phyloP scores from a whole-genome alignment of 108 stramenopile species.

The Aurantiochytrium sp. region DNA sequence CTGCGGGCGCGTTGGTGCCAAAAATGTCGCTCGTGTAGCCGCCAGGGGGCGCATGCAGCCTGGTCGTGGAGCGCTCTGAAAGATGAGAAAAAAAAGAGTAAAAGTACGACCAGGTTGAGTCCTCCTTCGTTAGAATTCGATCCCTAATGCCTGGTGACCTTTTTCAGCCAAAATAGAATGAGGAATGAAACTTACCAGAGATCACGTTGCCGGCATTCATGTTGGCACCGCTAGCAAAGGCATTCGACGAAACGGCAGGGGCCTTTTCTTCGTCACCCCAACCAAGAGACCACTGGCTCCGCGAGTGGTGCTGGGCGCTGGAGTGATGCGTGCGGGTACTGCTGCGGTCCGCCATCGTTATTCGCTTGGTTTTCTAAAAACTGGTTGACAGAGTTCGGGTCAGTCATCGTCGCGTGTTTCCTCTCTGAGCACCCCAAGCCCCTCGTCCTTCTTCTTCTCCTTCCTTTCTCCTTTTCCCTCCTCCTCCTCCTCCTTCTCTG shows the following conservation, averaged over 20 bases:
- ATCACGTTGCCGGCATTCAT: constrained; percentile 3
- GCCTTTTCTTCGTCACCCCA: neutral
- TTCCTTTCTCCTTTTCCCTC: no score
- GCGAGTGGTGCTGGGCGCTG: constrained; percentile 1
- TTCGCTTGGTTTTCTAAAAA: no score
- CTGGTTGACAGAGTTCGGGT: no score
- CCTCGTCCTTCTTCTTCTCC: no score
- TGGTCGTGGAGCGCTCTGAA: constrained; percentile 29
- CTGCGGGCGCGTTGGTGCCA: neutral
- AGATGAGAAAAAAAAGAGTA: no score
- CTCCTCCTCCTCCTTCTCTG: no score
- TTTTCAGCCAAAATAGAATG: no score
- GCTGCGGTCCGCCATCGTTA: neutral
- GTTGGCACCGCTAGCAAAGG: neutral
- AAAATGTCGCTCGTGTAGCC: constrained; percentile 35
- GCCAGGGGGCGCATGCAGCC: constrained; percentile 47
- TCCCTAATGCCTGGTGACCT: constrained; percentile 24
- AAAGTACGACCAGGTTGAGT: no score
- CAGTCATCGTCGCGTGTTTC: no score
- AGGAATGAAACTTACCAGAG: neutral
- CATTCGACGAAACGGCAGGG: neutral
- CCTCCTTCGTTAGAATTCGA: no score
- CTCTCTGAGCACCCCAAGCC: no score
- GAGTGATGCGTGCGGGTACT: neutral
- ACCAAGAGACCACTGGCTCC: neutral